Evolutionary conservation across 257 asterid genomes (phyloP), one percentile per base, ranked within the genome.

Genomic region (Scutellaria barbata): DNA sequence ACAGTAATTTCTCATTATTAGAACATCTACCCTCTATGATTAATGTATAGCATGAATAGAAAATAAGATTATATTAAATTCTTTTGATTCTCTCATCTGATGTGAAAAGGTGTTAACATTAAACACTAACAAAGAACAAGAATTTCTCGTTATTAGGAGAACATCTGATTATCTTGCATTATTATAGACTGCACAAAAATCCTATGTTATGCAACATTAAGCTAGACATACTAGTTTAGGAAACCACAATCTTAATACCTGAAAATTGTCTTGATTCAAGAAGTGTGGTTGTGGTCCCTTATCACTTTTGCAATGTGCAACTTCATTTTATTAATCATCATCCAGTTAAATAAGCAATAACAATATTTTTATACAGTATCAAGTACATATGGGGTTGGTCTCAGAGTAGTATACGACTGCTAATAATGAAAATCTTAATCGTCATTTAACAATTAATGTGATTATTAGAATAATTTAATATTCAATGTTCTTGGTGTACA

Each of bases 261-360:
- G 25, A 17, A 18, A 5, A 37, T 74, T 65, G 22, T 57, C 77
- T 66, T 81, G 69, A 55, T 45, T 72, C 53, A 56, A 66, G 76
- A 66, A 74, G 81, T 75, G 92, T 77, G 73, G 16, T 74, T 73
- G 86, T 85, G 88, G 89, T 81, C 92, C 90, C 84, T 77, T 53
- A 13, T n/a, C 80, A 66, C 77, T 76, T 86, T 72, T 63, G 12
- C 37, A 47, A 22, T 65, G 13, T 53, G n/a, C 5, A 69, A 22
- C 61, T 16, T 71, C 56, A 67, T 61, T 42, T 60, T 46, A 66
- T 63, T 63, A 48, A 56, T 33, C 9, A 55, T 33, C 67, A 18
- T 66, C 42, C 57, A 42, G 64, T 63, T 40, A 25, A 41, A 39
- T 45, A 50, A 73, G 41, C 14, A 50, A 50, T 42, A 40, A 53